A percentile compares a stretch with the other conserved stretches of the same genome.
These are phyloP conservation scores for Ulmus americana DNA, from an alignment of 331 rosid species.

Conservation along the genomic window DNA sequence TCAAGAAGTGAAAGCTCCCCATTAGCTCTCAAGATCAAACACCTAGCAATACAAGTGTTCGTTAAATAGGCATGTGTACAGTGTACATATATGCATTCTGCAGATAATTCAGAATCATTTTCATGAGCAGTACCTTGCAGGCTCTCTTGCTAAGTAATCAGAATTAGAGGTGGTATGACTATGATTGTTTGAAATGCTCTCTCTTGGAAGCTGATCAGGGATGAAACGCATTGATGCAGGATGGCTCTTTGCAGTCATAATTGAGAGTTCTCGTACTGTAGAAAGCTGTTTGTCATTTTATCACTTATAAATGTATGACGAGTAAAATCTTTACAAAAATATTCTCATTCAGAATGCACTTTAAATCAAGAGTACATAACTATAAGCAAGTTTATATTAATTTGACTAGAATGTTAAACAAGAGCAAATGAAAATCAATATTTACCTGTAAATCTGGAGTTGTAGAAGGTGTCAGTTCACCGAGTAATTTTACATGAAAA, in stretches of 20 bases:
- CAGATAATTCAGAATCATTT: conserved; percentile 1
- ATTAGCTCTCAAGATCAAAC: conserved; percentile 84
- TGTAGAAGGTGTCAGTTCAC: conserved; percentile 74
- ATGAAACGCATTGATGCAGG: conserved; percentile 97
- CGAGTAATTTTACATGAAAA: conserved; percentile 64
- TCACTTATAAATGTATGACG: conserved; percentile 77
- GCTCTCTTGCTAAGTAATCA: conserved; percentile 58
- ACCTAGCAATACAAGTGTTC: conserved; percentile 43
- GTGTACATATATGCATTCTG: background rate
- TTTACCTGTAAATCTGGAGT: conserved; percentile 82
- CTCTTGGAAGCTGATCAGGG: conserved; percentile 80
- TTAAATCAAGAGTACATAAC: conserved; percentile 7
- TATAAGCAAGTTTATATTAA: conserved; percentile 18
- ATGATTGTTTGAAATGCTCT: conserved; percentile 44
- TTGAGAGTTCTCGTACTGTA: conserved; percentile 99
- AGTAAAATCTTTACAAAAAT: conserved; percentile 26
- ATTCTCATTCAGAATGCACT: conserved; percentile 15
- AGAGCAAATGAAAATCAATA: conserved; percentile 29
- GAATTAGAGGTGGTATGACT: conserved; percentile 42
- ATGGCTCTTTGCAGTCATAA: conserved; percentile 97
- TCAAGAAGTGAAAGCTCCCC: conserved; percentile 98
- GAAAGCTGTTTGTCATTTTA: conserved; percentile 99
- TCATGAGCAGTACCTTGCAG: conserved; percentile 60
- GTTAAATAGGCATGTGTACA: conserved; percentile 26
- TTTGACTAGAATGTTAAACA: conserved; percentile 10